Percentiles rank a stretch among this genome's conserved stretches.
These are phyloP conservation scores for Salvia hispanica DNA, from an alignment of 257 asterid genomes.

Conservation along the genomic window DNA sequence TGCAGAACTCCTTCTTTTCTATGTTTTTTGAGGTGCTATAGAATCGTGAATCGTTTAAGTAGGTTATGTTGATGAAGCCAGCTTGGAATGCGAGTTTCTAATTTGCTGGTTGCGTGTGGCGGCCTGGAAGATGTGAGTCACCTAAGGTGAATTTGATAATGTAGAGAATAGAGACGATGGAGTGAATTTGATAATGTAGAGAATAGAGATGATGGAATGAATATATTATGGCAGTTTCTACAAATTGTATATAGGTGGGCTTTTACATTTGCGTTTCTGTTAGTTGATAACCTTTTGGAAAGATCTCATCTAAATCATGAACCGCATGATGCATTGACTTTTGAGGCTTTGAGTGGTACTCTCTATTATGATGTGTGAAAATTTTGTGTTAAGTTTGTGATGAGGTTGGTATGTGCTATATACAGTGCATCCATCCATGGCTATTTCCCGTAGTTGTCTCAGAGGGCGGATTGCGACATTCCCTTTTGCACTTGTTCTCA, in stretches of 20 bases:
- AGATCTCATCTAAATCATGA: background rate
- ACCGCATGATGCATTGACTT: background rate
- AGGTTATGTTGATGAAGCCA: background rate
- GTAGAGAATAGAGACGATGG: background rate
- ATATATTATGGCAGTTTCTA: background rate
- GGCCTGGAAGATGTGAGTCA: conserved; percentile 12
- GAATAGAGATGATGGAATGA: background rate
- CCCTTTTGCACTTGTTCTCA: background rate
- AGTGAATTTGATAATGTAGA: background rate
- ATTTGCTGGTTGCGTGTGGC: conserved; percentile 5
- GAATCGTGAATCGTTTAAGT: background rate
- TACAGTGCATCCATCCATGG: background rate
- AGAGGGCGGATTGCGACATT: background rate
- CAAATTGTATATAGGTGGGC: background rate
- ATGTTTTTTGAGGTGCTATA: background rate
- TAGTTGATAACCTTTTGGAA: background rate
- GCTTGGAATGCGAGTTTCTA: background rate
- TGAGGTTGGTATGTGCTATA: background rate
- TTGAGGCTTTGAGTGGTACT: background rate
- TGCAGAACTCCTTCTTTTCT: background rate
- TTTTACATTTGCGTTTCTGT: background rate
- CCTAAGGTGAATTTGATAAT: background rate
- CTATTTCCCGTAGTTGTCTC: background rate
- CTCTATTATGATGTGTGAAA: background rate
- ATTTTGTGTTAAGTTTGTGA: background rate